A percentile compares a stretch with the other conserved stretches of the same genome.
phyloP scores from a whole-genome alignment of 75 land plant genomes.

The Pinus taeda region DNA sequence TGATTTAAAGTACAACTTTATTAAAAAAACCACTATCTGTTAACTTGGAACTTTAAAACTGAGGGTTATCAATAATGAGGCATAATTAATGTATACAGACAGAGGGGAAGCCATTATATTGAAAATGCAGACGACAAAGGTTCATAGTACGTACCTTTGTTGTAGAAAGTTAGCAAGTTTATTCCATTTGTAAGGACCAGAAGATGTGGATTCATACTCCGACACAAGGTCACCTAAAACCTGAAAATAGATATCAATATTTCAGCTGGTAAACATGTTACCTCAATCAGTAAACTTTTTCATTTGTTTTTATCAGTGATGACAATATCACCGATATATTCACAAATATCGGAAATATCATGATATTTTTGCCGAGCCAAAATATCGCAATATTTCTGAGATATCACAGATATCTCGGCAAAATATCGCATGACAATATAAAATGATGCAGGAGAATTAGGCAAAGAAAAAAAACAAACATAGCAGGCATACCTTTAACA shows the following conservation, averaged over 20 bases:
- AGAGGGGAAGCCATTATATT: neutral
- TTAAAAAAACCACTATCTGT: neutral
- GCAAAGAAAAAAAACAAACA: too few species aligned
- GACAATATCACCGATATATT: too few species aligned
- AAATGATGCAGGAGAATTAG: too few species aligned
- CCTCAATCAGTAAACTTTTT: too few species aligned
- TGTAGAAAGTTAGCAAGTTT: constrained; percentile 68
- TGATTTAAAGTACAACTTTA: neutral
- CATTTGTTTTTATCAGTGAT: too few species aligned
- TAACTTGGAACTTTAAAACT: neutral
- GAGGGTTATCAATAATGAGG: neutral
- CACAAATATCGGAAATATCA: too few species aligned
- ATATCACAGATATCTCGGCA: too few species aligned
- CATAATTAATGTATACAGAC: neutral
- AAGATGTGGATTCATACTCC: constrained; percentile 67
- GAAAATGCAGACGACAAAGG: neutral
- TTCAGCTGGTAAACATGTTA: neutral
- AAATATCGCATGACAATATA: too few species aligned
- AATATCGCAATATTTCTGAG: too few species aligned
- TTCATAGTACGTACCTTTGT: constrained; percentile 56
- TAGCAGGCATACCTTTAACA: constrained; percentile 48
- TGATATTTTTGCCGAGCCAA: too few species aligned
- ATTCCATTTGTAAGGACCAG: constrained; percentile 83
- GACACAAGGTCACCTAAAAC: constrained; percentile 58
- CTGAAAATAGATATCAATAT: constrained; percentile 37